phyloP scores from a whole-genome alignment of 2,329 filamentous ascomycete species.

The Ceratocystis albifundus region DNA sequence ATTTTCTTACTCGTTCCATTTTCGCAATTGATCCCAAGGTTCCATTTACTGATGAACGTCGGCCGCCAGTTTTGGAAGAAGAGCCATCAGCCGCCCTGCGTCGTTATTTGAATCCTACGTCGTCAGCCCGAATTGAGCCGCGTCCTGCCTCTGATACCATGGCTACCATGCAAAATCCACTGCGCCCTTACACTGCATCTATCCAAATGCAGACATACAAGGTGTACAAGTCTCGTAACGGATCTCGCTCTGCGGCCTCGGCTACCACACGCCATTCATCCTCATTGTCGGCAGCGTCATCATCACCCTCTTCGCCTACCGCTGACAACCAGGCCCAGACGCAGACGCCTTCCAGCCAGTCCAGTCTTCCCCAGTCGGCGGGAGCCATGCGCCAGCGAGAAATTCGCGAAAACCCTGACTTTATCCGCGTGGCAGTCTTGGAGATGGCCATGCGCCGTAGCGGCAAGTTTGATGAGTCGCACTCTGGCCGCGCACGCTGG shows the following conservation, averaged over 20 bases:
- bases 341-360: conserved; percentile 29
- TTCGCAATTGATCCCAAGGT: conserved; percentile 55
- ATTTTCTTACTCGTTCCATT: conserved; percentile 56
- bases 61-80: conserved; percentile 50
- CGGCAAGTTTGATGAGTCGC: conserved; percentile 54
- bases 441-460: conserved; percentile 59
- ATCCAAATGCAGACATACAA: conserved; percentile 65
- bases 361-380: conserved; percentile 33
- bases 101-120: conserved; percentile 54
- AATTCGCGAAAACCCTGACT: conserved; percentile 58
- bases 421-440: conserved; percentile 59
- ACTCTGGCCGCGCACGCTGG: conserved; percentile 56
- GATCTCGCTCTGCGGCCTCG: conserved; percentile 26
- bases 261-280: conserved; percentile 29
- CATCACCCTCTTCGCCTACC: conserved; percentile 7
- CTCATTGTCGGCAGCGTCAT: conserved; percentile 29
- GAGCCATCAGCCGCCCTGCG: conserved; percentile 55
- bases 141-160: conserved; percentile 25
- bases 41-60: conserved; percentile 55
- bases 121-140: conserved; percentile 16
- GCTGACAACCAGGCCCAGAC: conserved; percentile 26
- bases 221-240: conserved; percentile 40
- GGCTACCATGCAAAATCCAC: conserved; percentile 24
- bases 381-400: conserved; percentile 49
- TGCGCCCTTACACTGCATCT: conserved; percentile 47